These are phyloP conservation scores for Trichosporon ovoides DNA, from an alignment of 1,284 basidiomycete species.

Conservation along the genomic window DNA sequence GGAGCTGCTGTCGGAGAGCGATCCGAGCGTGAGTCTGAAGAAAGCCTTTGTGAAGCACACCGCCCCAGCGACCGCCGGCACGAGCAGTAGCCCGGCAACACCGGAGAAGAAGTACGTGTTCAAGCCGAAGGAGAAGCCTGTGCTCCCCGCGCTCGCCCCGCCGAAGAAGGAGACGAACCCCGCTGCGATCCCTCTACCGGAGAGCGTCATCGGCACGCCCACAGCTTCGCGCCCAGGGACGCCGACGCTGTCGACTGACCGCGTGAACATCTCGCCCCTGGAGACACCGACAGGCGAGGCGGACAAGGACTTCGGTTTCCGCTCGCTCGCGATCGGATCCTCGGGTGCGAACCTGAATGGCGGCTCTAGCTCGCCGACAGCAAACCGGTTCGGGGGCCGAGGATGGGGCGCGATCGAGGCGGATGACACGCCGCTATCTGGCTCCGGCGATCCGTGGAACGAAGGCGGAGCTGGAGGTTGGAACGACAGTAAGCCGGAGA, in stretches of 20 bases:
- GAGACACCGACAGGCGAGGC: constrained; percentile 26
- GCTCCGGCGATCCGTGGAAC: constrained; percentile 10
- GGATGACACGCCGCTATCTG: constrained; percentile 20
- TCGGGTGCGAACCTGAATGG: constrained; percentile 7
- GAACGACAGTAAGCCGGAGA: constrained; percentile 18
- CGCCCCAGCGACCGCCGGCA: not conserved
- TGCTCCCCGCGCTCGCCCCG: constrained; percentile 2
- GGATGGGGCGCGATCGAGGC: constrained; percentile 20
- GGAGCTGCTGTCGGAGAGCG: constrained; percentile 42
- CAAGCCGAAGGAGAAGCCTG: constrained; percentile 23
- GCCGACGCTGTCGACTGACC: constrained; percentile 25
- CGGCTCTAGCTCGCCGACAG: not conserved
- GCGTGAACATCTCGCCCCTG: constrained; percentile 43
- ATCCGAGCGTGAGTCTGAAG: constrained; percentile 40
- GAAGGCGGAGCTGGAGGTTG: constrained; percentile 21
- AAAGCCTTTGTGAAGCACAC: constrained; percentile 41
- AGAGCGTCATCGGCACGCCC: constrained; percentile 30
- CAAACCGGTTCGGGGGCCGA: constrained; percentile 7
- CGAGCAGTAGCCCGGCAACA: not conserved
- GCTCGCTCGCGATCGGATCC: constrained; percentile 34
- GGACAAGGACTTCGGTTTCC: constrained; percentile 35
- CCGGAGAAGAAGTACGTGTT: constrained; percentile 31
- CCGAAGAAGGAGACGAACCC: constrained; percentile 11
- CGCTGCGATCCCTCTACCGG: constrained; percentile 33
- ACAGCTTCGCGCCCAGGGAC: constrained; percentile 26